These are phyloP conservation scores for Sophora flavescens DNA, from an alignment of 306 rosid genomes.

Conservation along the genomic window DNA sequence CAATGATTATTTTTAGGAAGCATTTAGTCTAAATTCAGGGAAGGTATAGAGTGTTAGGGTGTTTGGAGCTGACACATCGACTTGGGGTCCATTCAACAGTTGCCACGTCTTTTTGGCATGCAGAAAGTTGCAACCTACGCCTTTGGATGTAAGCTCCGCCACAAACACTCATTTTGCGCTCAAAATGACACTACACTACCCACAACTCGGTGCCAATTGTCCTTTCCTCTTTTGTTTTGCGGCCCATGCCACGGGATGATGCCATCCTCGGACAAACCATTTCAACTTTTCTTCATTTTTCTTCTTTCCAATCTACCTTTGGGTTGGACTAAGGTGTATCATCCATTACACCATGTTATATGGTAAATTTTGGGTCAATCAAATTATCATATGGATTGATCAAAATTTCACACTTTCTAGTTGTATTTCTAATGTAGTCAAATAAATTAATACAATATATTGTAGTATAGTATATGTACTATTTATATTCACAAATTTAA, in stretches of 20 bases:
- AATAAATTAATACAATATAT: no score
- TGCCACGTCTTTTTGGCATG: slow-evolving; percentile 47
- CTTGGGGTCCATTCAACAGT: not conserved
- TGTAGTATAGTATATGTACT: no score
- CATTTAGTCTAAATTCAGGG: not conserved
- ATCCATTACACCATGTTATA: no score
- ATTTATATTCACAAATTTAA: no score
- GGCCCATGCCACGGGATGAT: not conserved
- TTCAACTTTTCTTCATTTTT: not conserved
- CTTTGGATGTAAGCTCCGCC: not conserved
- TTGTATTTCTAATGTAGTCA: no score
- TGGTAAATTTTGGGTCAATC: no score
- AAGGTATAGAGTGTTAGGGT: slow-evolving; percentile 24
- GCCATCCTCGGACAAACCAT: not conserved
- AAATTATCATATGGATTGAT: no score
- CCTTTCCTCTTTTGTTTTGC: not conserved
- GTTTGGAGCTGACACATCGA: slow-evolving; percentile 41
- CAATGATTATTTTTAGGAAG: no score
- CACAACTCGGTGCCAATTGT: not conserved
- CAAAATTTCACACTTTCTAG: no score
- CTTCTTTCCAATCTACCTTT: not conserved
- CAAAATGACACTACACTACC: not conserved
- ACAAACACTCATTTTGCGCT: not conserved
- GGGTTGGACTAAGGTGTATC: no score
- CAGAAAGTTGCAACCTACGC: slow-evolving; percentile 6